Evolutionary conservation across 495 filamentous ascomycete species (phyloP).

Genomic region (Neurospora tetrasperma): DNA sequence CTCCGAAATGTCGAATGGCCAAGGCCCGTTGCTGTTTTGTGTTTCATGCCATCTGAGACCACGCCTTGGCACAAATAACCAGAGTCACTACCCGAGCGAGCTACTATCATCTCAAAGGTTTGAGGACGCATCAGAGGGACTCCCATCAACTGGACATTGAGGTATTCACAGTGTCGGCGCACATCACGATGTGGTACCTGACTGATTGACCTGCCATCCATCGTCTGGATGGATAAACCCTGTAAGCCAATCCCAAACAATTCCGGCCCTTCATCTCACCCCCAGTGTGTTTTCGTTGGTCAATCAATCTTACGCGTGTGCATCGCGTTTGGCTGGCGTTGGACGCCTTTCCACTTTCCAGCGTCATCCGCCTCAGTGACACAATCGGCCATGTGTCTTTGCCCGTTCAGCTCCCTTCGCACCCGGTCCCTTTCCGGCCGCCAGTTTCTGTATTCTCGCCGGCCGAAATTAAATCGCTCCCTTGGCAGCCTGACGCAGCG

Average conservation of each 20-base stretch:
- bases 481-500: background rate
- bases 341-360: slow-evolving; percentile 11
- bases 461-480: background rate
- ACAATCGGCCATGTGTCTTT: slow-evolving; percentile 3
- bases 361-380: background rate
- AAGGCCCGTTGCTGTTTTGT: background rate
- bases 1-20: background rate
- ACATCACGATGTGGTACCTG: background rate
- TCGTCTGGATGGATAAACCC: background rate
- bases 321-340: slow-evolving; percentile 15
- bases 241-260: slow-evolving; percentile 3
- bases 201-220: background rate
- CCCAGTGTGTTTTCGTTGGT: slow-evolving; percentile 6
- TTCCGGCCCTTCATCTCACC: background rate
- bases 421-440: background rate
- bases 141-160: background rate
- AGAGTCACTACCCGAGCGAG: background rate
- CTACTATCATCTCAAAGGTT: background rate
- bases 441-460: background rate
- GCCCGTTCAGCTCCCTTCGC: background rate
- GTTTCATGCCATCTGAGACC: background rate
- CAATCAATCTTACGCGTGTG: slow-evolving; percentile 12
- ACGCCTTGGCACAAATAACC: background rate
- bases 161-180: background rate
- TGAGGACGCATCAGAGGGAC: background rate